Evolutionary conservation across 768 basidiomycete species (phyloP).

Genomic region (Suillus luteus): DNA sequence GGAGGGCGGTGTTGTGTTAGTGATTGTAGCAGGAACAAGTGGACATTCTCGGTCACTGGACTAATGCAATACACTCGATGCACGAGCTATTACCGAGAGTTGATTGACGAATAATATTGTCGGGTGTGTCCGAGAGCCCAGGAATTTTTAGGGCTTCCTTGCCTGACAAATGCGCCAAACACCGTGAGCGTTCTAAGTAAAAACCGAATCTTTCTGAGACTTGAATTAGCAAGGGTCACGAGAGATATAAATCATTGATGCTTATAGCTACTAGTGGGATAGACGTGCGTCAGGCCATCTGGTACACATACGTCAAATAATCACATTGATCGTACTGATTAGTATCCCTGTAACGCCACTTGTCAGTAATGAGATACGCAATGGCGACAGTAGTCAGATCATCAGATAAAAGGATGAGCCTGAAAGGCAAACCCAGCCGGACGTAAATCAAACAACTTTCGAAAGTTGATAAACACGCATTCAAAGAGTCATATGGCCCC

Average conservation of each 20-base stretch:
- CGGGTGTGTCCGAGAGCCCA: too few species aligned
- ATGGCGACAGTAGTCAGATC: background rate
- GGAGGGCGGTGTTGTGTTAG: background rate
- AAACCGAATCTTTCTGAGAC: background rate
- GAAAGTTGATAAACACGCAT: conserved; percentile 36
- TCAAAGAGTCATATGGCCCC: conserved; percentile 86
- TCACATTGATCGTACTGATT: background rate
- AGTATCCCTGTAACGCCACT: background rate
- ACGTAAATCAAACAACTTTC: conserved; percentile 61
- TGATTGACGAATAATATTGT: background rate
- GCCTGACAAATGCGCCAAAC: background rate
- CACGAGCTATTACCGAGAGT: background rate
- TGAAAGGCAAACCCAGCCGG: conserved; percentile 44
- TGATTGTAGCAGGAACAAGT: background rate
- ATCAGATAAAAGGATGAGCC: conserved; percentile 6
- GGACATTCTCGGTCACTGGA: background rate
- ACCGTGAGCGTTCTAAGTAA: background rate
- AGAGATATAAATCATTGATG: background rate
- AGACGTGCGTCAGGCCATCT: too few species aligned
- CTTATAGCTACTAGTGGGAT: conserved; percentile 1
- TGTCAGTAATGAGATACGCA: background rate
- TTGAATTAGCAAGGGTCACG: background rate
- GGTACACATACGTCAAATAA: too few species aligned
- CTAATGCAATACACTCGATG: background rate
- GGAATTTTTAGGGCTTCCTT: background rate